phyloP scores from a whole-genome alignment of 2,329 filamentous ascomycete genomes.

The Meredithiella fracta region DNA sequence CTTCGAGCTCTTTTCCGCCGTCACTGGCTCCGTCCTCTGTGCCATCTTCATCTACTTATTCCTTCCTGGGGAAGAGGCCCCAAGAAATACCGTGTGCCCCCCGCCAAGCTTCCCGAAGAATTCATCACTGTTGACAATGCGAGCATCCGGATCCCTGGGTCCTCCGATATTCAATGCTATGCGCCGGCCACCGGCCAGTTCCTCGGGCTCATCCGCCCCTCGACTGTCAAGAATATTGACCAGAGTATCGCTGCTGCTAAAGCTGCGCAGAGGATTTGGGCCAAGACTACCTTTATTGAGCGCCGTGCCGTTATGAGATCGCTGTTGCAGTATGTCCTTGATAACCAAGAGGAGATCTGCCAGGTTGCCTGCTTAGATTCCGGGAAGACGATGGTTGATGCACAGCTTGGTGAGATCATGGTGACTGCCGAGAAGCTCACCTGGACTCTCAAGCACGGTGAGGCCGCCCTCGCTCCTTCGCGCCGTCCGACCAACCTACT shows the following conservation, averaged over 20 bases:
- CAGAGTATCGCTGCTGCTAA: constrained; percentile 56
- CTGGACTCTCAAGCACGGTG: constrained; percentile 86
- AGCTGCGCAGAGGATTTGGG: constrained; percentile 62
- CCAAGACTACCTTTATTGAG: constrained; percentile 58
- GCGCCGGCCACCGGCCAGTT: constrained; percentile 77
- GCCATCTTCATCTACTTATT: constrained; percentile 20
- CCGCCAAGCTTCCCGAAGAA: constrained; percentile 44
- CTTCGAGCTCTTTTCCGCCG: constrained; percentile 20
- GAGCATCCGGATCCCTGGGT: constrained; percentile 47
- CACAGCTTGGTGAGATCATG: constrained; percentile 82
- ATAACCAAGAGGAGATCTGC: constrained; percentile 79
- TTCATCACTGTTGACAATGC: constrained; percentile 41
- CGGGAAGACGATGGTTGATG: constrained; percentile 92
- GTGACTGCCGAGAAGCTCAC: constrained; percentile 86
- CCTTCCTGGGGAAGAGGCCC: constrained; percentile 24
- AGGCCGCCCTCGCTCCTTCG: constrained; percentile 57
- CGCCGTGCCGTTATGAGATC: constrained; percentile 65
- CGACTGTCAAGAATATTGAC: constrained; percentile 63
- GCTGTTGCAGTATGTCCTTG: constrained; percentile 66
- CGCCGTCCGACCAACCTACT: constrained; percentile 72
- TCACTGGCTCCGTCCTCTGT: constrained; percentile 21
- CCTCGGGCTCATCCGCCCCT: constrained; percentile 63
- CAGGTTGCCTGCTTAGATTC: constrained; percentile 77
- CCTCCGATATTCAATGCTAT: constrained; percentile 63
- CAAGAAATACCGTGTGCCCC: constrained; percentile 42